Evolutionary conservation across 805 yeast genomes (phyloP), one percentile per base, ranked within the genome.

Genomic region (Metschnikowia similis): DNA sequence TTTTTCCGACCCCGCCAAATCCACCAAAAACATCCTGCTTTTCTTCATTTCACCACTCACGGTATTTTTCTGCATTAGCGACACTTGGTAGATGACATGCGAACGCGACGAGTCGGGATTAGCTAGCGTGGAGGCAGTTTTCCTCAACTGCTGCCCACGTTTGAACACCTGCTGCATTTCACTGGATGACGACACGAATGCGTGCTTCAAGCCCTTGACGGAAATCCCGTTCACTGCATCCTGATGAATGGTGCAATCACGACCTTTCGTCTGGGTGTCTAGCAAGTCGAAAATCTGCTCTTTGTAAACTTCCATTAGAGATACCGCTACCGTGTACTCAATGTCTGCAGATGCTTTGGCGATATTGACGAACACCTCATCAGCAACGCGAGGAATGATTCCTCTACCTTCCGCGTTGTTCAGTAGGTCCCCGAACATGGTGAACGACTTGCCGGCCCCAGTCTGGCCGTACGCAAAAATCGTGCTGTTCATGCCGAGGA

Each of bases 1-100:
- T 63, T 83, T 87, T 65, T 91, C 96, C 21, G 92, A 84, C 6
- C 96, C 96, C 0, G 96, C 96, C 55, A 89, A 73, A 67, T 89
- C 97, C 10, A 89, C 92, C 35, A 89, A 66, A 58, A 83, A 85
- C 52, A 89, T 71, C 51, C 80, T 82, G 5, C 90, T 84, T 35
- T 76, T 72, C 61, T 81, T 85, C 17, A 79, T 72, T 6, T 81
- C 74, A 11, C 86, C 87, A n/a, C 77, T 73, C 3, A 66, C 66
- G 16, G 72, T 53, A 56, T 79, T 75, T 60, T 79, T 80, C 59
- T 87, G 92, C n/a, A 78, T 71, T 6, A 90, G 69, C 45, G 78
- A 79, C 4, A 91, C 72, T 48, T 84, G 85, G 53, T 89, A 81
- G 30, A 90, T 85, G 0, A 92, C 82, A 64, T 89, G 96, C 0